Percentiles rank a stretch among this genome's conserved stretches.
Evolutionary conservation across 352 stramenopile species (phyloP).

Genomic region (Pythium folliculosum): DNA sequence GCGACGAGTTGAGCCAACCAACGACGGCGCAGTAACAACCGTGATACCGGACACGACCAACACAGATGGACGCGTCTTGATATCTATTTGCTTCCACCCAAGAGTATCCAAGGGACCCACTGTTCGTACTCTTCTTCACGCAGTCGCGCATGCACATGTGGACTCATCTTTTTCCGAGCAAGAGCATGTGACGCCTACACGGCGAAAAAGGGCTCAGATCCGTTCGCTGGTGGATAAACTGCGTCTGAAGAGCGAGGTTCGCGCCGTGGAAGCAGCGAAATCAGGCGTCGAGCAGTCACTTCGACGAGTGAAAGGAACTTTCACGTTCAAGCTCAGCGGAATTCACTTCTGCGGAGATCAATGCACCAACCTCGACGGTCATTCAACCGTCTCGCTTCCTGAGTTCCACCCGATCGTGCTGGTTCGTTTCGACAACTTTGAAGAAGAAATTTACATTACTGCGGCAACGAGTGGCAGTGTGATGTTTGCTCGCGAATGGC

Average conservation of each 20-base stretch:
- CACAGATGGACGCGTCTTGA: constrained; percentile 1
- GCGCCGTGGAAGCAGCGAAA: neutral
- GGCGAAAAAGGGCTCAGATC: neutral
- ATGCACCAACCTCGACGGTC: constrained; percentile 35
- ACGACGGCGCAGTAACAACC: neutral
- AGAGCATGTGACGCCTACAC: neutral
- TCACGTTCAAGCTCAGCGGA: constrained; percentile 28
- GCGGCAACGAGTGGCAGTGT: constrained; percentile 20
- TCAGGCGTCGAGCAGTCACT: neutral
- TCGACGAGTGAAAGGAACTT: constrained; percentile 5
- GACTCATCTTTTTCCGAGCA: neutral
- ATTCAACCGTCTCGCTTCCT: constrained; percentile 23
- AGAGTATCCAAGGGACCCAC: constrained; percentile 21
- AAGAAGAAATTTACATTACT: constrained; percentile 29
- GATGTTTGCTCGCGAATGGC: constrained; percentile 33
- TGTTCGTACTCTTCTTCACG: neutral
- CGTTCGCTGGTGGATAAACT: neutral
- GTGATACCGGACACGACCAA: neutral
- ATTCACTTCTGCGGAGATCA: constrained; percentile 36
- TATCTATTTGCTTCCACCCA: constrained; percentile 27
- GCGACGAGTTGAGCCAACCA: constrained; percentile 8
- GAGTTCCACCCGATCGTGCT: constrained; percentile 33
- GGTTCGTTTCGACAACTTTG: constrained; percentile 33
- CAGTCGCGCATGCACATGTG: neutral
- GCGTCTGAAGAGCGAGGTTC: neutral